A percentile compares a stretch with the other conserved stretches of the same genome.
Conservation (phyloP, 2,329 filamentous ascomycete genomes). For the Blastomyces emzantsi region DNA sequence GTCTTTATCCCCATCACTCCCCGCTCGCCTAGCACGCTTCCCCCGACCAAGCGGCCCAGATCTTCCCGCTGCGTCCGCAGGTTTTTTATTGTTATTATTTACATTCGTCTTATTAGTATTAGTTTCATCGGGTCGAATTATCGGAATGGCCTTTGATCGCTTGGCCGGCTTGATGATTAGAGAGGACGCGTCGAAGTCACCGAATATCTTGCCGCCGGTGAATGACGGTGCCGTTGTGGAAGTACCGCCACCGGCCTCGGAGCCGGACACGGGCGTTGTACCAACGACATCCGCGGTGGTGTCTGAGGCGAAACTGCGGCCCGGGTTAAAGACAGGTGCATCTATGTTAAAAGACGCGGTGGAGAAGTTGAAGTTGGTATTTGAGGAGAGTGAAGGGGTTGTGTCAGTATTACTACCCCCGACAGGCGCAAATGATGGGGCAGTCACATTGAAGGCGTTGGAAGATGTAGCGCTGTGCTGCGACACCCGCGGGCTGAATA, state of each 20-base stretch:
- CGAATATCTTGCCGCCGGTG: slow-evolving; percentile 48
- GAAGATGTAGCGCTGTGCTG: slow-evolving; percentile 23
- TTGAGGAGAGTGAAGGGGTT: slow-evolving; percentile 18
- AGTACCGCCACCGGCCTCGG: slow-evolving; percentile 13
- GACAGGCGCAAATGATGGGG: slow-evolving; percentile 60
- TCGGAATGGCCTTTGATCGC: slow-evolving; percentile 75
- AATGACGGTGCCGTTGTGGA: slow-evolving; percentile 12
- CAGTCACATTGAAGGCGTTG: slow-evolving; percentile 58
- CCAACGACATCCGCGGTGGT: slow-evolving; percentile 8
- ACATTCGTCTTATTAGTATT: neutral
- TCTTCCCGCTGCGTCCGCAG: slow-evolving; percentile 47
- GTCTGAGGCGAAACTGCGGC: slow-evolving; percentile 25
- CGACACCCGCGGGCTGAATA: slow-evolving; percentile 23
- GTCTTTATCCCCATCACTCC: slow-evolving; percentile 61
- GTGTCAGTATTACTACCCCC: slow-evolving; percentile 18
- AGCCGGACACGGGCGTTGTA: neutral
- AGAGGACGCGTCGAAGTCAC: slow-evolving; percentile 51
- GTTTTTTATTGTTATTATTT: slow-evolving; percentile 29
- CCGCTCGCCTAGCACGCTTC: slow-evolving; percentile 63
- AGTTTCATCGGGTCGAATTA: slow-evolving; percentile 56
- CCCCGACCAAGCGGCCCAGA: slow-evolving; percentile 57
- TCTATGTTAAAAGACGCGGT: slow-evolving; percentile 63
- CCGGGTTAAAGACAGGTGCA: slow-evolving; percentile 66
- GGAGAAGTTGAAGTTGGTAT: slow-evolving; percentile 57
- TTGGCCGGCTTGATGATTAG: slow-evolving; percentile 58